phyloP scores from a whole-genome alignment of 2,329 filamentous ascomycete genomes.

The Bertia moriformis region DNA sequence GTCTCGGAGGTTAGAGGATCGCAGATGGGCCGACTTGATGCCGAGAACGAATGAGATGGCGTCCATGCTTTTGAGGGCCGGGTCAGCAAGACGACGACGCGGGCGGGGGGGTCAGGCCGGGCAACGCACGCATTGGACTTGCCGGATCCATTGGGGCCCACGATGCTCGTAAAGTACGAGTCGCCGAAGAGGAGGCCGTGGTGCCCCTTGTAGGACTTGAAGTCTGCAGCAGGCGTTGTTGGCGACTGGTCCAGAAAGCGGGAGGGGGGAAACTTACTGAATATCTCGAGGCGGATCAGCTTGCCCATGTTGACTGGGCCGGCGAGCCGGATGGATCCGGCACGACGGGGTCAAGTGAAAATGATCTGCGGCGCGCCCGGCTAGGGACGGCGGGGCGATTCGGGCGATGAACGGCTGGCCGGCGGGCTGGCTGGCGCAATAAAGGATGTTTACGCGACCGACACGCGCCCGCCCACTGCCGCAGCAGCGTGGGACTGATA shows the following conservation, averaged over 20 bases:
- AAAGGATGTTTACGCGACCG: too few relatives aligned
- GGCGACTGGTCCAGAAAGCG: slow-evolving; percentile 4
- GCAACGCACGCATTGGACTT: slow-evolving; percentile 83
- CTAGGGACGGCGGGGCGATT: too few relatives aligned
- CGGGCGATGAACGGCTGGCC: too few relatives aligned
- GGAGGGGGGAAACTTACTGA: slow-evolving; percentile 49
- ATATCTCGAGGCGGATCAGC: slow-evolving; percentile 83
- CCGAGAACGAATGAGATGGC: slow-evolving; percentile 97
- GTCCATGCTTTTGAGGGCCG: slow-evolving; percentile 68
- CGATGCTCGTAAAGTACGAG: slow-evolving; percentile 97
- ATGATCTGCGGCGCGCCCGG: too few relatives aligned
- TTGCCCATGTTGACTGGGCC: slow-evolving; percentile 80
- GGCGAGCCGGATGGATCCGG: too few relatives aligned
- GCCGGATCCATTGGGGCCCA: slow-evolving; percentile 96
- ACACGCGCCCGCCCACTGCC: too few relatives aligned
- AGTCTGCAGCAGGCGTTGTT: slow-evolving; percentile 44
- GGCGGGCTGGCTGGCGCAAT: too few relatives aligned
- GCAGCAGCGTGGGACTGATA: too few relatives aligned
- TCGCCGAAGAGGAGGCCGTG: slow-evolving; percentile 90
- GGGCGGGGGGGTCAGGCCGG: not conserved
- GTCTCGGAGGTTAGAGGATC: slow-evolving; percentile 84
- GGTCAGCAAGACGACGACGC: slow-evolving; percentile 2
- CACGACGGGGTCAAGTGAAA: too few relatives aligned
- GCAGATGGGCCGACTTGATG: slow-evolving; percentile 95
- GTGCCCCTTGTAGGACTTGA: slow-evolving; percentile 98